Percentiles rank a stretch among this genome's conserved stretches.
These are phyloP conservation scores for Tetrapisispora namnaoensis DNA, from an alignment of 805 yeast genomes.

Conservation along the genomic window DNA sequence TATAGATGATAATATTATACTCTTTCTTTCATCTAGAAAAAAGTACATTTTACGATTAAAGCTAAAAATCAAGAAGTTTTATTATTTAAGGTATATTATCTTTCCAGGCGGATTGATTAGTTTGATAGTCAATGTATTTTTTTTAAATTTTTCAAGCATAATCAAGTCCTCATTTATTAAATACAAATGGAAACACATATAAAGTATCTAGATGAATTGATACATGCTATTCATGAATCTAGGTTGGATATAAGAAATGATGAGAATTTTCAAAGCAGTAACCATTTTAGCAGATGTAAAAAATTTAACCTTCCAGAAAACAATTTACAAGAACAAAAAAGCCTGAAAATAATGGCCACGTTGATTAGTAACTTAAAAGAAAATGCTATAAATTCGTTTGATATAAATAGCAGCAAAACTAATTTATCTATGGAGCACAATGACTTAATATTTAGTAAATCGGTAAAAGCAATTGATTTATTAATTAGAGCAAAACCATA, in stretches of 20 bases:
- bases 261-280: neutral
- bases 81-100: too few species aligned
- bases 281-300: neutral
- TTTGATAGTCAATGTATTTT: neutral
- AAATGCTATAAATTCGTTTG: neutral
- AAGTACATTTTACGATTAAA: too few species aligned
- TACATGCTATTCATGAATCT: conserved; percentile 19
- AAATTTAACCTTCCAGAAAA: neutral
- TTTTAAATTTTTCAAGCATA: too few species aligned
- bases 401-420: conserved; percentile 1
- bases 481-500: conserved; percentile 17
- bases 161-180: neutral
- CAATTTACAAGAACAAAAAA: conserved; percentile 9
- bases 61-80: too few species aligned
- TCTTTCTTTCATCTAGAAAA: neutral
- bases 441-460: conserved; percentile 19
- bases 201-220: conserved; percentile 24
- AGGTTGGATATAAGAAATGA: neutral
- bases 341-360: conserved; percentile 15
- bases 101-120: too few species aligned
- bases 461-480: conserved; percentile 22
- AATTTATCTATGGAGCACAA: conserved; percentile 7
- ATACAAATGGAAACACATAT: conserved; percentile 20
- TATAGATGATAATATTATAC: neutral
- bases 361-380: conserved; percentile 15